These are phyloP conservation scores for Sparassis latifolia DNA, from an alignment of 1,284 basidiomycete species.

Conservation along the genomic window DNA sequence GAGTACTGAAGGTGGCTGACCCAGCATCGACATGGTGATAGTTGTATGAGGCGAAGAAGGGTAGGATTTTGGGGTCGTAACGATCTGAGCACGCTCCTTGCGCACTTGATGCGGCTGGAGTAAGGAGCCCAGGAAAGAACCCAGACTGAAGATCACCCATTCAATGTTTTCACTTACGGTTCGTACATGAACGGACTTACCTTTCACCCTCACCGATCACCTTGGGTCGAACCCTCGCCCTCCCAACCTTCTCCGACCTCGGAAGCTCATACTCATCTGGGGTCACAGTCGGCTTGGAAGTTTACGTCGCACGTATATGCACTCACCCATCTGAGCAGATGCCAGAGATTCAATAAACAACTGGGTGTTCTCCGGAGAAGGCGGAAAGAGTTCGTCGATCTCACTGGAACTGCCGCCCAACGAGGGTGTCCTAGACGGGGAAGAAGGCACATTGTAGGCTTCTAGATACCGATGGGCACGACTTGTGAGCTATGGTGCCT, in stretches of 20 bases:
- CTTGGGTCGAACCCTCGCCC: conserved; percentile 17
- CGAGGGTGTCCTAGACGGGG: conserved; percentile 28
- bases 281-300: not conserved
- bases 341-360: conserved; percentile 27
- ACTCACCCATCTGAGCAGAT: conserved; percentile 37
- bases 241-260: conserved; percentile 16
- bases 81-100: conserved; percentile 14
- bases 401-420: conserved; percentile 26
- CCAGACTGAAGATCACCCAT: conserved; percentile 21
- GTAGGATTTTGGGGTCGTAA: conserved; percentile 23
- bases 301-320: no score
- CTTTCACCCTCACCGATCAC: conserved; percentile 11
- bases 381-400: conserved; percentile 37
- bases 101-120: conserved; percentile 11
- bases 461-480: conserved; percentile 3
- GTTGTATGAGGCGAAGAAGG: conserved; percentile 24
- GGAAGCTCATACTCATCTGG: conserved; percentile 31
- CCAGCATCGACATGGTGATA: conserved; percentile 31
- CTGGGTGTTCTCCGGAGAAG: conserved; percentile 29
- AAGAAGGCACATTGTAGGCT: conserved; percentile 11
- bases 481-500: not conserved
- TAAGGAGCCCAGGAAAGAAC: conserved; percentile 29
- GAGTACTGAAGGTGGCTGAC: conserved; percentile 29
- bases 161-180: conserved; percentile 5
- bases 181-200: conserved; percentile 9